Base-by-base conservation (phyloP, 1,139 yeast species). In the Hansenula sp. region DNA sequence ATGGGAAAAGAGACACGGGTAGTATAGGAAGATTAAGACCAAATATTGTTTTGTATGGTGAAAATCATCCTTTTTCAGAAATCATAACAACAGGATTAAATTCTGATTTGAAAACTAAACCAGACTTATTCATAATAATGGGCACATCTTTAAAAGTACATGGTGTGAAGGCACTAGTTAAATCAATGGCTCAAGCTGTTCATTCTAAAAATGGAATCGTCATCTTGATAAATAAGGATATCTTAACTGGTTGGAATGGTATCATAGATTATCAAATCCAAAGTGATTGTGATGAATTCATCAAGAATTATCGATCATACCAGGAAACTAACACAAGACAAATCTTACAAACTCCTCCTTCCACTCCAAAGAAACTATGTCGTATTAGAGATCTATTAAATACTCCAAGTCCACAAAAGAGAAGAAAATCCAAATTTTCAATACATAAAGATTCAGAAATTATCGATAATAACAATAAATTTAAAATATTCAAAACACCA, bases 101-200 rank as follows among this genome's bases (percentile, higher is more conserved):
- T 54, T 70, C 77, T 5, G 96, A 89, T 62, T 61, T 84, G 41
- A 74, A 70, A 52, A 66, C 77, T 35, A 75, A 70, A 50, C 93
- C 96, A 0, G 96, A 89, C 59, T 74, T 88, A 51, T 70, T 89
- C 40, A 70, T 89, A 19, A 85, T 89, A 29, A 87, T 87, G 75
- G 96, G 96, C 1, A 89, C 96, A 0, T 83, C 95, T 8, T 66
- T 89, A 45, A 85, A 84, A 63, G 94, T 89, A 16, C 95, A 91
- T 43, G 96, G 96, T 1, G 93, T 89, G 25, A 78, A 83, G 58
- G 74, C 83, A 51, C 66, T 88, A 42, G 96, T 88, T 6, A 80
- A 78, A 54, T 80, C 79, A 45, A 67, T 88, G 62, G 76, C 93
- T 16, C 75, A 74, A 51, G 76, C 77, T 9, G 83, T 89, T 8